Evolutionary conservation across 345 rosid genomes (phyloP).

Genomic region (Carallia brachiata): DNA sequence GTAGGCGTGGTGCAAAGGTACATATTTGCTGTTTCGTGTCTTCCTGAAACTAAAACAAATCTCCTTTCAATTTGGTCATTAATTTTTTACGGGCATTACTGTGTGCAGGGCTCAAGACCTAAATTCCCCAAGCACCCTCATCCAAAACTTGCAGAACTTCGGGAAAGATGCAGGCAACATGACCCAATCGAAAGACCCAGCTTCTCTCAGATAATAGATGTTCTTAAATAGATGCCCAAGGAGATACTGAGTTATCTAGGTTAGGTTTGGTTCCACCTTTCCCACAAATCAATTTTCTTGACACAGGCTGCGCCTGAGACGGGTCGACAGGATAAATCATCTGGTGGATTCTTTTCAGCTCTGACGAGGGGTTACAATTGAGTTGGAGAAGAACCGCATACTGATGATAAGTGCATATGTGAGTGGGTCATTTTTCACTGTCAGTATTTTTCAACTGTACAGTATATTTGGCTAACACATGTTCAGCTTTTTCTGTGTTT

Average conservation of each 20-base stretch:
- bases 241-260: constrained; percentile 45
- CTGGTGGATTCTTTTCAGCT: constrained; percentile 44
- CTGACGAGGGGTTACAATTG: constrained; percentile 51
- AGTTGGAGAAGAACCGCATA: constrained; percentile 11
- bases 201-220: constrained; percentile 67
- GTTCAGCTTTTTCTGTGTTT: neutral
- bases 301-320: constrained; percentile 53
- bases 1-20: too few relatives aligned
- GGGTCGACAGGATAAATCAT: constrained; percentile 47
- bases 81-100: too few relatives aligned
- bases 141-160: constrained; percentile 68
- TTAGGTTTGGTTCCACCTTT: neutral
- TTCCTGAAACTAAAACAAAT: too few relatives aligned
- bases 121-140: constrained; percentile 72
- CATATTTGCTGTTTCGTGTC: too few relatives aligned
- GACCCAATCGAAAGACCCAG: constrained; percentile 72
- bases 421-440: constrained; percentile 3
- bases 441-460: constrained; percentile 32
- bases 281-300: constrained; percentile 4
- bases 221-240: constrained; percentile 52
- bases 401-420: constrained; percentile 13
- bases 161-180: constrained; percentile 88
- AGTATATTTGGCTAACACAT: constrained; percentile 18
- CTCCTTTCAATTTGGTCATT: too few relatives aligned
- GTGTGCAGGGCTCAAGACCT: constrained; percentile 62